Evolutionary conservation across 495 filamentous ascomycete genomes (phyloP), one percentile per base, ranked within the genome.

Genomic region (Penicillium atrosanguineum): DNA sequence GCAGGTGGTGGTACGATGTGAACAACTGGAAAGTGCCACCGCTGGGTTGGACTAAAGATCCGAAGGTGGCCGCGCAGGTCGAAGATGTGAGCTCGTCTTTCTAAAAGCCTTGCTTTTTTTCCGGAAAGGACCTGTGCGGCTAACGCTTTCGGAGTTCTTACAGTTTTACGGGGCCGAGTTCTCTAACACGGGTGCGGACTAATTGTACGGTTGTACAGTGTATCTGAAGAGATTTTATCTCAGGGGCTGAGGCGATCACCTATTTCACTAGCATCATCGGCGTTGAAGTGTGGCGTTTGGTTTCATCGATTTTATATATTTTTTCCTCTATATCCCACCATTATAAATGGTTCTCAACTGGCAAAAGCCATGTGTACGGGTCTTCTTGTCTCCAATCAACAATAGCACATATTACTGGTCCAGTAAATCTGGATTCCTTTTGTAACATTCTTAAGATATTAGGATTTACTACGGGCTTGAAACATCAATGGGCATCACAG

Each of bases 1-100:
- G 91, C 53, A 70, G 90, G 49, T 96, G 91, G 91, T 96, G 91
- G 91, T 96, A 88, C 69, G 81, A 78, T 26, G 89, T 94, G 0
- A 96, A 96, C 57, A 88, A 92, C 59, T 96, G 91, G 91, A 74
- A 78, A 41, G 64, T 91, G 25, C 83, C 83, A 48, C 50, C 62
- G 28, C 20, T 63, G 15, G 48, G 53, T 8, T 65, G 64, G 20
- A 41, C 53, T 6, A 63, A 53, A 41, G 59, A 69, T 46, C 58
- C 56, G 14, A 62, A 67, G 47, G 19, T 78, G 40, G 77, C 74
- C 15, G 57, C 65, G 29, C 72, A 76, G 47, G 69, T 75, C 15
- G 65, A 71, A 69, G 76, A 77, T 62, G 78, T 81, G 67, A 81
- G 79, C 46, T 50, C 25, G 34, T 9, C 71, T 26, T 34, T 37